phyloP scores from a whole-genome alignment of 164 flowering plant genomes.

The Santalum album region DNA sequence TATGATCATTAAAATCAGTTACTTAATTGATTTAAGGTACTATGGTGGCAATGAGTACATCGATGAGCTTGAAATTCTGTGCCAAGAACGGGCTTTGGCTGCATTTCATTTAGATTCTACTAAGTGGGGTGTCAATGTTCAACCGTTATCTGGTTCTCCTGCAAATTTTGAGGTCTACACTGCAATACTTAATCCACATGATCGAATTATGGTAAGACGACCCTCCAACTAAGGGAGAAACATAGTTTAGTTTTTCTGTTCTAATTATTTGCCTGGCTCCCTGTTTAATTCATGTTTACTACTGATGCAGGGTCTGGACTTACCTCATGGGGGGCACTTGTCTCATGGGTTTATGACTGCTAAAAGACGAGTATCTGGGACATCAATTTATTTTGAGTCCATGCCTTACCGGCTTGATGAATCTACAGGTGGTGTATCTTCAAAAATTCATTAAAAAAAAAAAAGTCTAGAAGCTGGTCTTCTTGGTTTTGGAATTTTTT shows the following conservation, averaged over 20 bases:
- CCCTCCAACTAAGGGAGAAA: not conserved
- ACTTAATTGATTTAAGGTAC: too few species aligned
- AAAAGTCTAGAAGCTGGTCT: not conserved
- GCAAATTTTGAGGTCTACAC: constrained; percentile 98
- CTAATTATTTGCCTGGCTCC: not conserved
- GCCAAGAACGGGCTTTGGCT: constrained; percentile 80
- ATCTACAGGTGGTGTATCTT: constrained; percentile 50
- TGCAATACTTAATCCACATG: constrained; percentile 86
- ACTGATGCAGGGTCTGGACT: constrained; percentile 68
- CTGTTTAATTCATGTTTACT: constrained; percentile 5
- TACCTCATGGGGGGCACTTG: constrained; percentile 94
- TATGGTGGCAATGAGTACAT: constrained; percentile 96
- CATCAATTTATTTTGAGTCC: constrained; percentile 87
- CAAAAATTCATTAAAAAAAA: not conserved
- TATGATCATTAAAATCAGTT: too few species aligned
- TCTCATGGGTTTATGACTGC: constrained; percentile 98
- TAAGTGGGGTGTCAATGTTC: constrained; percentile 98
- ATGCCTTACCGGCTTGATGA: constrained; percentile 93
- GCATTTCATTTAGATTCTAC: constrained; percentile 67
- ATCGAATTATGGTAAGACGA: constrained; percentile 70
- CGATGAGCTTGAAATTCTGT: constrained; percentile 81
- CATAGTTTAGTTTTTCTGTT: not conserved
- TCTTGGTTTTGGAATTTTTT: not conserved
- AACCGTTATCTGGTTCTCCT: constrained; percentile 94
- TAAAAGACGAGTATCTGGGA: constrained; percentile 82